Evolutionary conservation across 1,284 basidiomycete genomes (phyloP), one percentile per base, ranked within the genome.

Genomic region (Puccinia polysora): DNA sequence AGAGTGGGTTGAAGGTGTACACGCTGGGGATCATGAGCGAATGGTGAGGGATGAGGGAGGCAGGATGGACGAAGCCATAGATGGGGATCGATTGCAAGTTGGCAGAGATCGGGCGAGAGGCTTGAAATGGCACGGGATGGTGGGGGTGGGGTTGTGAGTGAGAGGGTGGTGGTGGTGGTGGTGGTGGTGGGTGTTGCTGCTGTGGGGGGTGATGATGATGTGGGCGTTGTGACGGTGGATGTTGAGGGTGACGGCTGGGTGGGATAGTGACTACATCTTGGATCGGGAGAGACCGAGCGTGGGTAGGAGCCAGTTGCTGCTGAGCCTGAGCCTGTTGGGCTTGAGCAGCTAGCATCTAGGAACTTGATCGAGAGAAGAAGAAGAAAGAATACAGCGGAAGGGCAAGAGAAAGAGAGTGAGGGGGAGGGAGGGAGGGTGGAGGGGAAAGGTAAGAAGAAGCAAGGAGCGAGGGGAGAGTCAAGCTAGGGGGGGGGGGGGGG

Each of bases 341-440:
- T 45, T 45, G 40, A 45, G 40, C 40, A n/a, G 40, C 40, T n/a
- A 45, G n/a, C 40, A 45, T 45, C n/a, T 45, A n/a, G n/a, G n/a
- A 45, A 45, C 10, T 10, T 10, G 40, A 45, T 10, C 10, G n/a
- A n/a, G 40, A n/a, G n/a, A n/a, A 45, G 10, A 45, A 45, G n/a
- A 45, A n/a, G 40, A 45, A n/a, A 45, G 40, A 45, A 45, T n/a
- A n/a, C n/a, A n/a, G n/a, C n/a, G n/a, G n/a, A n/a, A n/a, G n/a
- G n/a, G n/a, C n/a, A n/a, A n/a, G n/a, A n/a, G n/a, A n/a, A n/a
- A n/a, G n/a, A n/a, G n/a, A n/a, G n/a, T n/a, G n/a, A n/a, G n/a
- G n/a, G n/a, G n/a, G n/a, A n/a, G n/a, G n/a, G n/a, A n/a, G n/a
- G n/a, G n/a, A n/a, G n/a, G n/a, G n/a, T n/a, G n/a, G n/a, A n/a